phyloP scores from a whole-genome alignment of 1,284 basidiomycete genomes.

The Moesziomyces sp. region DNA sequence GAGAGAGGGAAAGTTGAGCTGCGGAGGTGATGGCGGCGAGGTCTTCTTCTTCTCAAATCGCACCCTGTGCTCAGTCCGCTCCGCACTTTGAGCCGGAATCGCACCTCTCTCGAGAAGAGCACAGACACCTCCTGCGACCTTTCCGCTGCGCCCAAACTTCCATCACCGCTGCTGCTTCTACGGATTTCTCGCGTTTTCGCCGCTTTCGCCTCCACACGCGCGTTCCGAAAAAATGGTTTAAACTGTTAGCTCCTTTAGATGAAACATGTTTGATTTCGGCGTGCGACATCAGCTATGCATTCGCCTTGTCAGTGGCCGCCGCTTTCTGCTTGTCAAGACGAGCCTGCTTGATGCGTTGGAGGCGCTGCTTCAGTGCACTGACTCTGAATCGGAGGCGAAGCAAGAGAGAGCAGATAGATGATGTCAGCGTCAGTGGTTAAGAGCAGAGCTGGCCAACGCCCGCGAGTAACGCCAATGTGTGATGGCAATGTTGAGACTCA shows the following conservation, averaged over 20 bases:
- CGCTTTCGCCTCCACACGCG: slow-evolving; percentile 34
- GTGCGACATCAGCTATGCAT: not conserved
- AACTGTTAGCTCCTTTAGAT: not conserved
- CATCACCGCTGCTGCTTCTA: slow-evolving; percentile 12
- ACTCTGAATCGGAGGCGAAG: slow-evolving; percentile 14
- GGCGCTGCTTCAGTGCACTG: slow-evolving; percentile 38
- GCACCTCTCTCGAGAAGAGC: not conserved
- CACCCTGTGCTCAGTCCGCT: no score
- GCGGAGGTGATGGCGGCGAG: no score
- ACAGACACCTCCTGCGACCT: not conserved
- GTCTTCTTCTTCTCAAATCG: not conserved
- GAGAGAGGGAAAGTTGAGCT: not conserved
- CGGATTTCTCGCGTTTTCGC: slow-evolving; percentile 39
- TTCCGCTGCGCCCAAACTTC: no score
- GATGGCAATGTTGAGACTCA: slow-evolving; percentile 11
- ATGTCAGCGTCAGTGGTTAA: no score
- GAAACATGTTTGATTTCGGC: not conserved
- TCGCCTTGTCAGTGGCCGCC: slow-evolving; percentile 1
- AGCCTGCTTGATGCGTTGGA: slow-evolving; percentile 46
- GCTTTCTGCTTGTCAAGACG: slow-evolving; percentile 32
- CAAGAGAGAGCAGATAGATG: no score
- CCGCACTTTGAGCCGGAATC: no score
- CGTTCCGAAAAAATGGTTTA: not conserved
- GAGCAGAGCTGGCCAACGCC: no score
- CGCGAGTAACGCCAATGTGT: no score